Conservation (phyloP, 2,329 filamentous ascomycete genomes). For the Aspergillus clavatus region DNA sequence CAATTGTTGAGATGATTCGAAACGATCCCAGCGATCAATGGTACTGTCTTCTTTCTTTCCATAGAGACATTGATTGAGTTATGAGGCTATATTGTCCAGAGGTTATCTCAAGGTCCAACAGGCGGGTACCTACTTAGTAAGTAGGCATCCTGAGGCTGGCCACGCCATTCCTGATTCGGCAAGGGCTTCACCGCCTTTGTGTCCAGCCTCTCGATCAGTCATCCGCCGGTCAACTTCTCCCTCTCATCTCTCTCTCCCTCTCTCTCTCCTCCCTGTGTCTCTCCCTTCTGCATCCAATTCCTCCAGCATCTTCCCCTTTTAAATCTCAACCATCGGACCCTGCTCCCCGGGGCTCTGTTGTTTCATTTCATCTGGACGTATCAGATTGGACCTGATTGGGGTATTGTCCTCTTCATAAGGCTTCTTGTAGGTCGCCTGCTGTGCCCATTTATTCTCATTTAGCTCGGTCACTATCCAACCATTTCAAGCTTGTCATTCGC, state of each 20-base stretch:
- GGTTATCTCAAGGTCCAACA: no score
- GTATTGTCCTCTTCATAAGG: slow-evolving; percentile 22
- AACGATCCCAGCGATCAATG: neutral
- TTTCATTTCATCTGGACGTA: slow-evolving; percentile 10
- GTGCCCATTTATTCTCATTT: slow-evolving; percentile 17
- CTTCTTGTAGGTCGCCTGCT: slow-evolving; percentile 43
- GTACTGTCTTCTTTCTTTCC: no score
- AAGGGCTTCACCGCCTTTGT: slow-evolving; percentile 6
- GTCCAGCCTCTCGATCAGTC: slow-evolving; percentile 8
- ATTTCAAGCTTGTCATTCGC: slow-evolving; percentile 16
- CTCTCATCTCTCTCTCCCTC: slow-evolving; percentile 1
- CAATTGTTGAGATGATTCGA: neutral
- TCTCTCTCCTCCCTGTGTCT: slow-evolving; percentile 1
- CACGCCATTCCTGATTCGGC: slow-evolving; percentile 4
- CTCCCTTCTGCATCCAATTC: neutral
- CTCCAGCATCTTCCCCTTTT: neutral
- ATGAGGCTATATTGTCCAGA: no score
- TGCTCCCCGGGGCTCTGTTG: slow-evolving; percentile 6
- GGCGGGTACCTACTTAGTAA: no score
- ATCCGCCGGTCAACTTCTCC: slow-evolving; percentile 2
- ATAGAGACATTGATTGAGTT: no score
- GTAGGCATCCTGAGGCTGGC: neutral
- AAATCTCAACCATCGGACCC: slow-evolving; percentile 2
- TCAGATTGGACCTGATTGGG: slow-evolving; percentile 16
- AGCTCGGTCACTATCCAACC: slow-evolving; percentile 13